phyloP scores from a whole-genome alignment of 177 flowering plant genomes.

The Telopea speciosissima region DNA sequence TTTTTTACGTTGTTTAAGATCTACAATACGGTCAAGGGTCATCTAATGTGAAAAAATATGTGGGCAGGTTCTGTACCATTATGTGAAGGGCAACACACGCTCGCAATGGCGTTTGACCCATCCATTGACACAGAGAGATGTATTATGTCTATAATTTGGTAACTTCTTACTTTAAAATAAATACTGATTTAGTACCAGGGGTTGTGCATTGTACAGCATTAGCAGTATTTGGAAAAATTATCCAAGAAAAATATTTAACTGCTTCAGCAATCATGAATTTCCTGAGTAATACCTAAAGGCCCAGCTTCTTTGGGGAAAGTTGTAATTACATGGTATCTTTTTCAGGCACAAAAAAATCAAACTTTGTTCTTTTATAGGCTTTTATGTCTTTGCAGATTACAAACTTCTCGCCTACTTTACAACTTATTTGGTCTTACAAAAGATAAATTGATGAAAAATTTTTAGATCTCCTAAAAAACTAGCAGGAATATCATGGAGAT shows the following conservation, averaged over 20 bases:
- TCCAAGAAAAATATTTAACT: background rate
- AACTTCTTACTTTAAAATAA: no score
- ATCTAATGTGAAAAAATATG: no score
- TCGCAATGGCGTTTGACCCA: no score
- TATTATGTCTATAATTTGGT: no score
- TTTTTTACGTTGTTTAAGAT: no score
- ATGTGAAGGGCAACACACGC: no score
- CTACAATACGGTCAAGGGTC: no score
- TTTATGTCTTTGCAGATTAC: background rate
- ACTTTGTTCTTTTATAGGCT: conserved; percentile 7
- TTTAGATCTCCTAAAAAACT: background rate
- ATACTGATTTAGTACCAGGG: no score
- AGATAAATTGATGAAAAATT: background rate
- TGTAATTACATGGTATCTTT: background rate
- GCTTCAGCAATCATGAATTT: background rate
- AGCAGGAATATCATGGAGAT: conserved; percentile 35
- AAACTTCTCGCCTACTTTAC: background rate
- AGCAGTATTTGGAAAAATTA: background rate
- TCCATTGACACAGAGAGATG: no score
- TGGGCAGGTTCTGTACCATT: no score
- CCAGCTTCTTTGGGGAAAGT: background rate
- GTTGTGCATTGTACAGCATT: no score
- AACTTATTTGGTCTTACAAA: background rate
- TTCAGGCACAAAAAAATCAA: background rate
- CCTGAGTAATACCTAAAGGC: background rate